Evolutionary conservation across 257 asterid species (phyloP), one percentile per base, ranked within the genome.

Genomic region (Plantago elongata): DNA sequence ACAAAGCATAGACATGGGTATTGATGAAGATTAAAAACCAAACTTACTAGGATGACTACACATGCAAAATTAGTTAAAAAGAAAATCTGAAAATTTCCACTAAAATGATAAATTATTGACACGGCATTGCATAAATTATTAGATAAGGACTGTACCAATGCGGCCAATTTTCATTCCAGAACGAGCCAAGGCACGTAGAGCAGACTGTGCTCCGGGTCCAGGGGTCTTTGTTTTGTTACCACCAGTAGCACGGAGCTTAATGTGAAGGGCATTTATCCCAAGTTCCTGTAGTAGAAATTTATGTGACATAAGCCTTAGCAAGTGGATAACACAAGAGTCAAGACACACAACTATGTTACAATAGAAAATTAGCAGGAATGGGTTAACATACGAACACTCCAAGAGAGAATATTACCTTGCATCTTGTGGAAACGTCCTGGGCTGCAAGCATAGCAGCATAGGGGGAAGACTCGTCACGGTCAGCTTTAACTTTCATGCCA

Each of bases 361-460:
- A 22, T 22, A 22, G 27, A 22, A 22, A 22, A 22, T 1, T 22
- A 22, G 27, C 2, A 22, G 1, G 27, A 1, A 22, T 22, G 27
- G 27, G 27, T 22, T 22, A 22, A 2, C 1, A 22, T 22, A 22
- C 27, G 2, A 22, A 34, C 4, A 34, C 40, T 1, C 5, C 5
- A 34, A 34, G 40, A 34, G 8, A 5, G 4, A 34, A 34, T 7
- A 34, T 34, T 37, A 88, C 95, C 97, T 89, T 89, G 97, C 95
- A 89, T 79, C 97, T 77, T 55, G 71, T 80, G 9, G 97, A 69
- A 51, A 89, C 83, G 66, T 89, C 97, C 61, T 86, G 97, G n/a
- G 97, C 94, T 6, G 95, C 97, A 86, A 89, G 94, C 97, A 89
- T 89, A 73, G 97, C 97, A 2, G 95, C 97, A 69, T 89, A 89